Base-by-base conservation (phyloP, 257 asterid genomes). In the Osmanthus fragrans region DNA sequence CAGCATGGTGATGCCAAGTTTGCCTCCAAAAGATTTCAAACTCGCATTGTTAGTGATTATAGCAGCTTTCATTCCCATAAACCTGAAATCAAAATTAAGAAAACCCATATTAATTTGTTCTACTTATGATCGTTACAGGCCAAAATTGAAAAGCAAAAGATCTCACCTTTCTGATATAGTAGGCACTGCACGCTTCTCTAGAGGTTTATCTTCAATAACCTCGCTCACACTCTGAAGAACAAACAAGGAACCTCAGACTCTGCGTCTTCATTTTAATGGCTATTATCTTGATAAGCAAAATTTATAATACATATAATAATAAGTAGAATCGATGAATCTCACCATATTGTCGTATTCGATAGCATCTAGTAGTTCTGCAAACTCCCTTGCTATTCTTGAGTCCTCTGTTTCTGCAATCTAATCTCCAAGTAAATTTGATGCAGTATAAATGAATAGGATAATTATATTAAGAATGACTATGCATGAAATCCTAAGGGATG, bases 31-130 rank as follows among this genome's bases (percentile, higher is more conserved):
- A 25, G 83, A 80, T 79, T 83, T 86, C 86, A 93, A 58, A 45
- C 73, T 75, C 29, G 69, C 72, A 83, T 87, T 84, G 18, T 86
- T 84, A 56, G 92, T 85, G 63, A 92, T 64, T 66, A 90, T 39
- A 74, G 95, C 95, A 69, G 95, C 92, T 82, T 88, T 91, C 96
- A 94, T 82, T 74, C 98, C 98, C 96, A 89, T 88, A 86, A 94
- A 94, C 90, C 98, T 92, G 86, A 85, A 80, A 82, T 42, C 12
- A 29, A 64, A 82, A 70, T 23, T 11, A 34, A 16, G 58, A 49
- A 66, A 80, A 75, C 29, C 67, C 33, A 34, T 21, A 2, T 23
- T 34, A n/a, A 40, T 40, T 40, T 71, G 63, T 1, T 18, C 11
- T 10, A 5, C 7, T 15, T 71, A 32, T 8, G 63, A 42, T 39